Percentiles rank a stretch among this genome's conserved stretches.
Conservation (phyloP, 805 yeast genomes). For the Suhomyces xylopsoci region DNA sequence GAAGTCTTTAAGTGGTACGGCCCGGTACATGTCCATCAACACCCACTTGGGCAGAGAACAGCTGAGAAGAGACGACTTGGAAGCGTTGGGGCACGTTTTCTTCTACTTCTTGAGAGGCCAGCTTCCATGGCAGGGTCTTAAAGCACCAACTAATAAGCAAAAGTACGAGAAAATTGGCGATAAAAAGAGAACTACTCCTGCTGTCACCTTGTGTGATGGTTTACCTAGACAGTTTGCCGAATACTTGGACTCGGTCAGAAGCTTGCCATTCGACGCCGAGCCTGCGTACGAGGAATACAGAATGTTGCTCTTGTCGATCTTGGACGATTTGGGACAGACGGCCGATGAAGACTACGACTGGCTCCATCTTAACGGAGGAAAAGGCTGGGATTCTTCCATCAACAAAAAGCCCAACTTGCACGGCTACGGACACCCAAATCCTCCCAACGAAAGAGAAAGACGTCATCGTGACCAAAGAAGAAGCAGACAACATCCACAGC, state of each 20-base stretch:
- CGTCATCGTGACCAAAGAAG: slow-evolving; percentile 47
- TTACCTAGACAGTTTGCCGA: slow-evolving; percentile 74
- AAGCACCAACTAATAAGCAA: slow-evolving; percentile 80
- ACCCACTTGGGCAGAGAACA: slow-evolving; percentile 87
- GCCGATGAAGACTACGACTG: slow-evolving; percentile 76
- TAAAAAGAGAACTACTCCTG: slow-evolving; percentile 68
- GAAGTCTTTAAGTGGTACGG: slow-evolving; percentile 79
- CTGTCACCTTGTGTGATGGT: slow-evolving; percentile 58
- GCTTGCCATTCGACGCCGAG: slow-evolving; percentile 71
- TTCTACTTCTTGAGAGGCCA: slow-evolving; percentile 75
- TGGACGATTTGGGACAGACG: slow-evolving; percentile 54
- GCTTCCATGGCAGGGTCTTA: slow-evolving; percentile 88
- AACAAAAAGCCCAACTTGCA: slow-evolving; percentile 78
- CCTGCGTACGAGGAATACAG: slow-evolving; percentile 73
- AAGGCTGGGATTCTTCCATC: slow-evolving; percentile 75
- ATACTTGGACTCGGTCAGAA: slow-evolving; percentile 65
- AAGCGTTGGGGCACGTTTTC: slow-evolving; percentile 78
- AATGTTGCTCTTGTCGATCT: slow-evolving; percentile 55
- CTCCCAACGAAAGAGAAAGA: slow-evolving; percentile 47
- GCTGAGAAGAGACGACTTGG: slow-evolving; percentile 78
- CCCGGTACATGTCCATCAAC: slow-evolving; percentile 83
- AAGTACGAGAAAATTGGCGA: slow-evolving; percentile 84
- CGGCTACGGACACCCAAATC: slow-evolving; percentile 76
- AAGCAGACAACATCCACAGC: slow-evolving; percentile 35
- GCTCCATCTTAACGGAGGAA: slow-evolving; percentile 76